Evolutionary conservation across 2,329 filamentous ascomycete genomes (phyloP).

Genomic region (Neoscytalidium dimidiatum): DNA sequence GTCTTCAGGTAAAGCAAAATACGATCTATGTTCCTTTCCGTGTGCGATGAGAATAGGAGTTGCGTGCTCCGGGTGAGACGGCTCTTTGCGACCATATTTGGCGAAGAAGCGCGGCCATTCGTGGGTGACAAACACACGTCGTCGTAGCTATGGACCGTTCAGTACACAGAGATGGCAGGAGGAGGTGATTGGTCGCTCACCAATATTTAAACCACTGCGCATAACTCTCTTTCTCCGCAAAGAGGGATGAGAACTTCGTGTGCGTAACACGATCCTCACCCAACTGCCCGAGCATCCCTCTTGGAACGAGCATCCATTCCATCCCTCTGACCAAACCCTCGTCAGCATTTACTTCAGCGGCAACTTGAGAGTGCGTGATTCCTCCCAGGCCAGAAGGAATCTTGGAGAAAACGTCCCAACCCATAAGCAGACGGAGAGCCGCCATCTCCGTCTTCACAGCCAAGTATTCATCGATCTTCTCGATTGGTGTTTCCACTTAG

Average conservation of each 20-base stretch:
- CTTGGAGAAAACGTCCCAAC: background rate
- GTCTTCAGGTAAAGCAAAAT: too few relatives aligned
- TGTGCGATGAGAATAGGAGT: too few relatives aligned
- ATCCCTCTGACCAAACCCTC: background rate
- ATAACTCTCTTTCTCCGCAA: background rate
- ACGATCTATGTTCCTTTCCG: too few relatives aligned
- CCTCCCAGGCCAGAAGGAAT: background rate
- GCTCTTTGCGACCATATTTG: too few relatives aligned
- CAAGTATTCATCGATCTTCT: background rate
- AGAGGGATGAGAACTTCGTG: background rate
- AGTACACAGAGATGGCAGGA: too few relatives aligned
- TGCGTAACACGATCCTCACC: background rate
- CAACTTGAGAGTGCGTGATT: background rate
- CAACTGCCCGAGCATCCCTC: background rate
- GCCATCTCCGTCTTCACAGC: background rate
- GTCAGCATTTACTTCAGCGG: background rate
- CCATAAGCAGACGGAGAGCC: background rate
- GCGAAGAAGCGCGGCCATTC: too few relatives aligned
- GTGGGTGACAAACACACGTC: too few relatives aligned
- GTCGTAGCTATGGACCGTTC: background rate
- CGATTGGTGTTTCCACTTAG: background rate
- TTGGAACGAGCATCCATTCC: background rate
- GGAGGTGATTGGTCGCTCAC: too few relatives aligned
- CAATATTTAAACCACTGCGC: background rate
- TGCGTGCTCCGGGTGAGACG: too few relatives aligned